Evolutionary conservation across 1,284 basidiomycete species (phyloP), one percentile per base, ranked within the genome.

Genomic region (Trametes pubescens): DNA sequence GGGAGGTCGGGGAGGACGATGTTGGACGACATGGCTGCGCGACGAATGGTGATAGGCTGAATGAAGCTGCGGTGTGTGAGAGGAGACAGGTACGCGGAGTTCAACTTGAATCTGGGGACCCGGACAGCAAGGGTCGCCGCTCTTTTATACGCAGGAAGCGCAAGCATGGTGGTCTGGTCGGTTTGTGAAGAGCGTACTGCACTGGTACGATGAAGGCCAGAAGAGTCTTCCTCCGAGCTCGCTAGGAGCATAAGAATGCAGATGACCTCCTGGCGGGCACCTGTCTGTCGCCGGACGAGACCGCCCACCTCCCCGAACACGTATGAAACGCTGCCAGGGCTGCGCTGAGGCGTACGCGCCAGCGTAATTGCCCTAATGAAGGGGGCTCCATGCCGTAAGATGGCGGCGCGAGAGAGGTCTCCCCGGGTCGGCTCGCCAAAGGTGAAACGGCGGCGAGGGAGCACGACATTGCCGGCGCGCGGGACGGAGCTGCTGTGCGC

Each of bases 1-100:
- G 76, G 74, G 56, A 82, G 80, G 4, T 71, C 48, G 24, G 75
- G 77, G 63, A 80, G 76, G 52, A 71, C 70, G 61, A 71, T 71
- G 38, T 54, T 53, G 38, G 66, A 22, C 18, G 71, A 58, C 73
- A 73, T 73, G 52, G 57, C 61, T 53, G 53, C 34, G 9, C 47
- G 35, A 11, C 8, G 52, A 48, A 34, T 18, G 21, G 21, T 21
- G 10, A 26, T 46, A 22, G 44, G 34, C 21, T 40, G 37, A 34
- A 57, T 46, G 21, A n/a, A 7, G 47, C 26, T 10, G 26, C 38
- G 52, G 26, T 24, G 35, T 24, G 16, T 14, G 24, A 26, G 24
- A 3, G 26, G 6, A 10, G 47, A 48, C 10, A 26, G 24, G 47
- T 24, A 47, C 37, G 48, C 29, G 24, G 35, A 38, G 40, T 14